A percentile compares a stretch with the other conserved stretches of the same genome.
These are phyloP conservation scores for Emydomyces testavorans DNA, from an alignment of 2,329 filamentous ascomycete species.

Conservation along the genomic window DNA sequence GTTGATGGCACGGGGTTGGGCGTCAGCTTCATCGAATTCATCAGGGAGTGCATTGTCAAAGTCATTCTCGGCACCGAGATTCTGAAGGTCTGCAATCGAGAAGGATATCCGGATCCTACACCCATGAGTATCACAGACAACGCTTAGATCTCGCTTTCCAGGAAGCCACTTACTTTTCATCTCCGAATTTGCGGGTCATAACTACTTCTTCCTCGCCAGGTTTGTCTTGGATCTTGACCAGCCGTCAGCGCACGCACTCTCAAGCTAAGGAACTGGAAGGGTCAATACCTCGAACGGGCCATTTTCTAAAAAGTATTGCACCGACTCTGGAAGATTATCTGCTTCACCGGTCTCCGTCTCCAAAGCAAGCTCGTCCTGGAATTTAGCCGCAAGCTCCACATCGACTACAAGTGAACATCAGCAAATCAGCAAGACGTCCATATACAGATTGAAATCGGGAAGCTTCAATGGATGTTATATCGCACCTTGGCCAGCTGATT, in stretches of 20 bases:
- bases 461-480: not conserved
- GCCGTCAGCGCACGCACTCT: constrained; percentile 3
- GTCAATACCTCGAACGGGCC: constrained; percentile 61
- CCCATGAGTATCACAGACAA: not conserved
- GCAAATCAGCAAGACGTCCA: not conserved
- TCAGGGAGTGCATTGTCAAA: constrained; percentile 49
- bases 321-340: constrained; percentile 59
- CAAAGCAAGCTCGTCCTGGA: constrained; percentile 70
- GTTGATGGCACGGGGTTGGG: constrained; percentile 45
- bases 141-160: not conserved
- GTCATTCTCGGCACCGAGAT: constrained; percentile 49
- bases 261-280: not conserved
- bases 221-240: constrained; percentile 52
- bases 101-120: constrained; percentile 65
- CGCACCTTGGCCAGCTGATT: constrained; percentile 39
- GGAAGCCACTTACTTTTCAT: constrained; percentile 61
- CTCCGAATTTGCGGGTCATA: constrained; percentile 68
- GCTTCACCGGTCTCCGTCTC: constrained; percentile 69
- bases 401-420: constrained; percentile 41
- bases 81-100: constrained; percentile 71
- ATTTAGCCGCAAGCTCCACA: constrained; percentile 72
- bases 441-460: too few relatives aligned
- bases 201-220: constrained; percentile 79
- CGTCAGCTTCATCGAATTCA: constrained; percentile 44
- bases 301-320: constrained; percentile 82